Evolutionary conservation across 2,329 filamentous ascomycete species (phyloP).

Genomic region (Teratosphaeria gauchensis): DNA sequence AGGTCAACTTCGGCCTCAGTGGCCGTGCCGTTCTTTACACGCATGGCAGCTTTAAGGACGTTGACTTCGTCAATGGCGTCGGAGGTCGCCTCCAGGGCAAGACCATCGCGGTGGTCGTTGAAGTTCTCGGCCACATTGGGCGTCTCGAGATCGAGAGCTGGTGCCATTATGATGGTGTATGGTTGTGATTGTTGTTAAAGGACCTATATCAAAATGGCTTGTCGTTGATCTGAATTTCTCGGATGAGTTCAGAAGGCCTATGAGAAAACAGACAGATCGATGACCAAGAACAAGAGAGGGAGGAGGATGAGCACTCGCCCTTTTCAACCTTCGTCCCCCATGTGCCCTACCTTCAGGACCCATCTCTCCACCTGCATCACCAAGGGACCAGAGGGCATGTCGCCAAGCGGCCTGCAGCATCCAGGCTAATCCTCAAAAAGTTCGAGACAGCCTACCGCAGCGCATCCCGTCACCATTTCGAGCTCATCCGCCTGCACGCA

Average conservation of each 20-base stretch:
- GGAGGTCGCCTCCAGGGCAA: slow-evolving; percentile 48
- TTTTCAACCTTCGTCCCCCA: neutral
- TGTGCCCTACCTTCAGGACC: neutral
- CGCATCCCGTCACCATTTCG: neutral
- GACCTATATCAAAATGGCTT: neutral
- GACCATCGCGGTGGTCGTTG: slow-evolving; percentile 44
- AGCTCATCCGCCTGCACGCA: neutral
- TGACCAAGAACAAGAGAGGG: neutral
- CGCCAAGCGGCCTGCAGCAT: neutral
- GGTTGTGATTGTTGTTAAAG: neutral
- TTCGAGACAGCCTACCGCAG: neutral
- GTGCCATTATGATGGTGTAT: slow-evolving; percentile 31
- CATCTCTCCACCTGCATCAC: neutral
- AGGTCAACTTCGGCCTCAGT: slow-evolving; percentile 39
- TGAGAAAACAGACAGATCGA: neutral
- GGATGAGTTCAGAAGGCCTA: neutral
- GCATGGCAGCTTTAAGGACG: slow-evolving; percentile 47
- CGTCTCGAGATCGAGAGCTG: slow-evolving; percentile 33
- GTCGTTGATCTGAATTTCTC: neutral
- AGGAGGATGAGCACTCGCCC: neutral
- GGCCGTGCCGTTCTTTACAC: slow-evolving; percentile 38
- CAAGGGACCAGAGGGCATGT: neutral
- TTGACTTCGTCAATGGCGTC: slow-evolving; percentile 53
- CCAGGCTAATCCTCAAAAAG: neutral
- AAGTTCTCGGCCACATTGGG: slow-evolving; percentile 35